A percentile compares a stretch with the other conserved stretches of the same genome.
Conservation (phyloP, 371 early-diverging fungal genomes). For the Zychaea mexicana region DNA sequence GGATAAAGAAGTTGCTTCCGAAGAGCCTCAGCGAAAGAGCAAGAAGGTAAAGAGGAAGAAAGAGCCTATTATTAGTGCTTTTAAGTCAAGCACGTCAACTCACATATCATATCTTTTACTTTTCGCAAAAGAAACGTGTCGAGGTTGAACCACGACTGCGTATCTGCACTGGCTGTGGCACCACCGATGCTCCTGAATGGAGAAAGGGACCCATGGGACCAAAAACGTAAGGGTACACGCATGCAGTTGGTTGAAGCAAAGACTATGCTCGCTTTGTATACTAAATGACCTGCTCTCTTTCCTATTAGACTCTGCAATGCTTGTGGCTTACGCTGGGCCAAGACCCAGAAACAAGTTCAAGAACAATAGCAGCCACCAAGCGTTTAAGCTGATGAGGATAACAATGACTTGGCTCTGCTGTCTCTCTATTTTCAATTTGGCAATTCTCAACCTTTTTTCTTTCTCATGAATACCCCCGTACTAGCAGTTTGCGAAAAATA, state of each 20-base stretch:
- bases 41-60: constrained; percentile 35
- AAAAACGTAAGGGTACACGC: constrained; percentile 46
- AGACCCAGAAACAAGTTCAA: constrained; percentile 20
- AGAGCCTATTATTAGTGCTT: too few species aligned
- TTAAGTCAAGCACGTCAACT: too few species aligned
- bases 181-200: constrained; percentile 85
- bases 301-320: constrained; percentile 54
- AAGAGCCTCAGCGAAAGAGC: constrained; percentile 1
- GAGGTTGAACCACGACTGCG: constrained; percentile 11
- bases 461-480: too few species aligned
- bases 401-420: too few species aligned
- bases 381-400: neutral
- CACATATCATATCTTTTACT: too few species aligned
- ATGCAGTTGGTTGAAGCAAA: neutral
- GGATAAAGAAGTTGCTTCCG: constrained; percentile 6
- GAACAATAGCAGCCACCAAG: neutral
- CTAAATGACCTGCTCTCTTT: neutral
- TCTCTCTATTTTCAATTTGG: too few species aligned
- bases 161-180: constrained; percentile 63
- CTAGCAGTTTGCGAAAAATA: too few species aligned
- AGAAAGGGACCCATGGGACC: constrained; percentile 81
- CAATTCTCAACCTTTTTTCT: too few species aligned
- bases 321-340: constrained; percentile 54
- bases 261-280: too few species aligned
- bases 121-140: constrained; percentile 9